Evolutionary conservation across 306 rosid species (phyloP).

Genomic region (Cicer cuneatum): DNA sequence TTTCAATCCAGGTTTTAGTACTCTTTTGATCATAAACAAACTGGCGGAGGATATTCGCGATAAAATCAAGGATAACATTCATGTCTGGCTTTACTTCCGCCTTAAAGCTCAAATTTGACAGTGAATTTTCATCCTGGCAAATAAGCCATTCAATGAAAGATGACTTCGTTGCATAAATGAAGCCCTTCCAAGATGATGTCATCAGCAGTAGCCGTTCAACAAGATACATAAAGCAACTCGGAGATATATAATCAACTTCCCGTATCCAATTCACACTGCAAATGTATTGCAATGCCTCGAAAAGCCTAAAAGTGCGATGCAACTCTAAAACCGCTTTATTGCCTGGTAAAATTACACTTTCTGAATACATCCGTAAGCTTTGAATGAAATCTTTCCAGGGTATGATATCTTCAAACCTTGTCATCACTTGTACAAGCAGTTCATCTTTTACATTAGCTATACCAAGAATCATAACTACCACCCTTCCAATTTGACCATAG

Average conservation of each 20-base stretch:
- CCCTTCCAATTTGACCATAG: slow-evolving; percentile 60
- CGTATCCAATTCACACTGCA: slow-evolving; percentile 45
- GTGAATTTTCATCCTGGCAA: slow-evolving; percentile 44
- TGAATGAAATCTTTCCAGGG: slow-evolving; percentile 61
- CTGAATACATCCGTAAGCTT: slow-evolving; percentile 35
- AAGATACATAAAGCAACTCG: slow-evolving; percentile 71
- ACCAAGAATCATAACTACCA: slow-evolving; percentile 58
- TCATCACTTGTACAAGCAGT: slow-evolving; percentile 26
- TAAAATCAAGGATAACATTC: slow-evolving; percentile 21
- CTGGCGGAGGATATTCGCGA: slow-evolving; percentile 5
- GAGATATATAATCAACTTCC: slow-evolving; percentile 58
- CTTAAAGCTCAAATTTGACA: slow-evolving; percentile 3
- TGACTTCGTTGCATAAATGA: slow-evolving; percentile 59
- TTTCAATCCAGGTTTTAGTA: slow-evolving; percentile 53
- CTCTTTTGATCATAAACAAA: slow-evolving; percentile 34
- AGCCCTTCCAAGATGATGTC: slow-evolving; percentile 45
- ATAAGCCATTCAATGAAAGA: slow-evolving; percentile 72
- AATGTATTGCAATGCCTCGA: slow-evolving; percentile 51
- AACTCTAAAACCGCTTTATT: slow-evolving; percentile 1
- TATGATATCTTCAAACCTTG: slow-evolving; percentile 24
- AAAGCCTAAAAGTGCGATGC: slow-evolving; percentile 25
- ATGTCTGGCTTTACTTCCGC: not conserved
- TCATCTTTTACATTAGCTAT: slow-evolving; percentile 40
- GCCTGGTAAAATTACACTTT: not conserved
- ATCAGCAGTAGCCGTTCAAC: slow-evolving; percentile 66